Evolutionary conservation across 108 stramenopile genomes (phyloP).

Genomic region (Cylindrotheca fusiformis): DNA sequence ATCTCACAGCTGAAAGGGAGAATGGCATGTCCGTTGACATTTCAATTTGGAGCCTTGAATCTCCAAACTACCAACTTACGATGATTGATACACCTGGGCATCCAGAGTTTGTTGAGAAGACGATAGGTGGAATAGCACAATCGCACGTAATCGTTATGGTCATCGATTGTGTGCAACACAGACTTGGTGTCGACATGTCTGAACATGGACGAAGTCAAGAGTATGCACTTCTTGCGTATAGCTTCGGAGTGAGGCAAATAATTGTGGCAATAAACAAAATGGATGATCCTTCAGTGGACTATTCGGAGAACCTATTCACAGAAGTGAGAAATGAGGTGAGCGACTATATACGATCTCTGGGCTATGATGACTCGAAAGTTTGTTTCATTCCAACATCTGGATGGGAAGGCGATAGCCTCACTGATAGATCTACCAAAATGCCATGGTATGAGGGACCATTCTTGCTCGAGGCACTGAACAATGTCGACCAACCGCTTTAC

Average conservation of each 20-base stretch:
- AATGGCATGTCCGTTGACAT: slow-evolving; percentile 95
- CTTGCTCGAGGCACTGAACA: slow-evolving; percentile 93
- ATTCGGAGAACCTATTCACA: slow-evolving; percentile 83
- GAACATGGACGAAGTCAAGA: slow-evolving; percentile 93
- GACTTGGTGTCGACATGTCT: slow-evolving; percentile 56
- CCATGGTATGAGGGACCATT: slow-evolving; percentile 93
- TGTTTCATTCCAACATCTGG: slow-evolving; percentile 96
- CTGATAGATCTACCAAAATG: slow-evolving; percentile 86
- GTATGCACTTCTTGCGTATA: slow-evolving; percentile 92
- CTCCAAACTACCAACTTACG: slow-evolving; percentile 85
- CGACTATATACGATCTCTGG: slow-evolving; percentile 59
- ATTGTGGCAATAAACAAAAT: slow-evolving; percentile 97
- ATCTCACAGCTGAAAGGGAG: slow-evolving; percentile 94
- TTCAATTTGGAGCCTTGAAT: slow-evolving; percentile 92
- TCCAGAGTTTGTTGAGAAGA: slow-evolving; percentile 88
- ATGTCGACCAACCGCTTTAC: slow-evolving; percentile 81
- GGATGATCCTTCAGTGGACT: slow-evolving; percentile 89
- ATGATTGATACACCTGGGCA: slow-evolving; percentile 96
- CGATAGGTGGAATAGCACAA: slow-evolving; percentile 96
- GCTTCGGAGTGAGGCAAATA: slow-evolving; percentile 96
- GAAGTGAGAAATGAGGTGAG: slow-evolving; percentile 84
- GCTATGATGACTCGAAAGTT: slow-evolving; percentile 77
- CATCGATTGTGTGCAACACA: slow-evolving; percentile 38
- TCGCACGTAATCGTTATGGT: slow-evolving; percentile 91
- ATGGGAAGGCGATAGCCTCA: slow-evolving; percentile 94